These are phyloP conservation scores for Quercus robur DNA, from an alignment of 306 rosid species.

Conservation along the genomic window DNA sequence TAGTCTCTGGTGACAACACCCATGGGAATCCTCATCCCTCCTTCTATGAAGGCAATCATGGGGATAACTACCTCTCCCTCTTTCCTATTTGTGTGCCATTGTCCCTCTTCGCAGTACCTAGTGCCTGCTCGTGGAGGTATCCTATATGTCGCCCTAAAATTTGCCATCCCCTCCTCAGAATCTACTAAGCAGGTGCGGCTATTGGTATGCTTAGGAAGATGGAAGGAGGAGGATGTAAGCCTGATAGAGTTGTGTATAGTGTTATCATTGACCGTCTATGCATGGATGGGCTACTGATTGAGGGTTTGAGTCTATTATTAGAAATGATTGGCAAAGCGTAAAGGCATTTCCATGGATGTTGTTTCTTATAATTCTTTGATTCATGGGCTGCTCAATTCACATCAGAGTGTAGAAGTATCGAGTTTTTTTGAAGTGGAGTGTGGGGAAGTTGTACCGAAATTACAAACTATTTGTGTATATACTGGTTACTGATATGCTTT, in stretches of 20 bases:
- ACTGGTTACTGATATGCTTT: neutral
- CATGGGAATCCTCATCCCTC: too few relatives aligned
- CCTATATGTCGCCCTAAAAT: too few relatives aligned
- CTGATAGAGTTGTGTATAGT: conserved; percentile 8
- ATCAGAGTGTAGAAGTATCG: neutral
- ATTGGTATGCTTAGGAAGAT: conserved; percentile 2
- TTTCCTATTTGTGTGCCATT: too few relatives aligned
- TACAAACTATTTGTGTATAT: neutral
- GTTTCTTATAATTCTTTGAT: neutral
- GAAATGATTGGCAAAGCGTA: conserved; percentile 16
- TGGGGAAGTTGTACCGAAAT: neutral
- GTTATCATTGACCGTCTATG: conserved; percentile 26
- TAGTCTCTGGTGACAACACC: too few relatives aligned
- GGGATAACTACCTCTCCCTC: too few relatives aligned
- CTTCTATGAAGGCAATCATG: too few relatives aligned
- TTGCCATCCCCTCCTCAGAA: too few relatives aligned
- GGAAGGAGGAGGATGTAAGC: conserved; percentile 8
- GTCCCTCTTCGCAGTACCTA: too few relatives aligned
- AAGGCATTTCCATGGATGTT: neutral
- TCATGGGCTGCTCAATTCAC: neutral
- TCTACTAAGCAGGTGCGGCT: conserved; percentile 16
- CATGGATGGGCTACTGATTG: conserved; percentile 5
- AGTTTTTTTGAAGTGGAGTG: neutral
- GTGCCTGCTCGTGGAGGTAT: too few relatives aligned
- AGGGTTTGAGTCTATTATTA: conserved; percentile 20